Base-by-base conservation (phyloP, 2,329 filamentous ascomycete species). In the Aspergillus chevalieri region DNA sequence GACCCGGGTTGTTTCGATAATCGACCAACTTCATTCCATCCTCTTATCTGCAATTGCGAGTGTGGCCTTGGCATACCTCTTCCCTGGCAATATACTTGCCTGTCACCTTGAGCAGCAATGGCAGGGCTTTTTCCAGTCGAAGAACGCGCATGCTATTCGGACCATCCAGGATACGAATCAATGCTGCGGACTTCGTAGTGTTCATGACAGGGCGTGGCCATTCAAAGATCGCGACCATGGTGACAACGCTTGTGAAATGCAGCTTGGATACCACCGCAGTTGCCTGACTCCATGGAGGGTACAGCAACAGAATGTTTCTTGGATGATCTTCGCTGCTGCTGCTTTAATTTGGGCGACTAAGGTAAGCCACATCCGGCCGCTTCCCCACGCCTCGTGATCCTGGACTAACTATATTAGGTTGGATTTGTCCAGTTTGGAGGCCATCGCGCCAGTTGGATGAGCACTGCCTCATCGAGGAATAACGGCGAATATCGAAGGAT, bases 121-220 rank as follows among this genome's bases (percentile, higher is more conserved):
- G 66, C 62, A 63, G 45, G 15, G 17, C 1, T 61, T 63, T 47
- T 70, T 67, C 47, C 57, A 57, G 26, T 49, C 51, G 12, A 67
- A 68, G 46, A 51, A 69, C 30, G 58, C 59, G 4, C 47, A 52
- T 3, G 58, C 61, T 6, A 65, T 70, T 34, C 62, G 67, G 17
- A 43, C 59, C 2, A 68, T 69, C 46, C 65, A 71, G 47, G 63
- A 64, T 43, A 47, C 48, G 3, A 54, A 67, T 21, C 64, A 55
- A 36, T 70, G 68, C 45, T 71, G 67, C 38, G 68, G 68, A 2
- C 52, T 67, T 7, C 56, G 65, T 30, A 69, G 66, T 38, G 57
- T 62, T n/a, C 65, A 56, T 48, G 67, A 71, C 46, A 55, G 65
- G 14, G 65, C 67, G 2, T 71, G 67, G 67, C 67, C 67, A 1